Percentiles rank a stretch among this genome's conserved stretches.
Evolutionary conservation across 495 filamentous ascomycete species (phyloP).

Genomic region (Apiosordaria backusii): DNA sequence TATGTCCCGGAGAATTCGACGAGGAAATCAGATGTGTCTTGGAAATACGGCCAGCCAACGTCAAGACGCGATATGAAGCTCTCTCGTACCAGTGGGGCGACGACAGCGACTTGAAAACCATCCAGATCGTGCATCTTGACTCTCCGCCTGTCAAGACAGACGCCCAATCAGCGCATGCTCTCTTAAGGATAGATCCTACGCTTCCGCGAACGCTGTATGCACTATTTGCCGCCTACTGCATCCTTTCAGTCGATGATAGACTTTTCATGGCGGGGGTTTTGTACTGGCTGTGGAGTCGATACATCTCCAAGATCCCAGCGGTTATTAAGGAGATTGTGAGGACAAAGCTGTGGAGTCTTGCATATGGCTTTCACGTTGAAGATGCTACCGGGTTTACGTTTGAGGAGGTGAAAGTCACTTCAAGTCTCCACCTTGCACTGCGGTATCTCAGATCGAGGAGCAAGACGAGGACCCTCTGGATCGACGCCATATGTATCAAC

Average conservation of each 20-base stretch:
- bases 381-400: not conserved
- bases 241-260: not conserved
- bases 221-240: not conserved
- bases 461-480: not conserved
- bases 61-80: not conserved
- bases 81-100: not conserved
- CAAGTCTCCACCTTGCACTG: not conserved
- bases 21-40: not conserved
- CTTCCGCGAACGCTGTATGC: not conserved
- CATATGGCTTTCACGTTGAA: not conserved
- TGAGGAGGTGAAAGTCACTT: not conserved
- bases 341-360: not conserved
- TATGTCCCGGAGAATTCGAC: not conserved
- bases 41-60: not conserved
- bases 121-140: not conserved
- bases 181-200: not conserved
- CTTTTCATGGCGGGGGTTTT: not conserved
- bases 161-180: not conserved
- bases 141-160: not conserved
- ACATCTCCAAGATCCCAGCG: not conserved
- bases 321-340: not conserved
- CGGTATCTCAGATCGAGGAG: not conserved
- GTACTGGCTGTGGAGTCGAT: not conserved
- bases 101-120: not conserved
- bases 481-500: slow-evolving; percentile 4